Conservation (phyloP, 225 moss, liverwort and hornwort genomes). For the Rhytidiadelphus loreus region DNA sequence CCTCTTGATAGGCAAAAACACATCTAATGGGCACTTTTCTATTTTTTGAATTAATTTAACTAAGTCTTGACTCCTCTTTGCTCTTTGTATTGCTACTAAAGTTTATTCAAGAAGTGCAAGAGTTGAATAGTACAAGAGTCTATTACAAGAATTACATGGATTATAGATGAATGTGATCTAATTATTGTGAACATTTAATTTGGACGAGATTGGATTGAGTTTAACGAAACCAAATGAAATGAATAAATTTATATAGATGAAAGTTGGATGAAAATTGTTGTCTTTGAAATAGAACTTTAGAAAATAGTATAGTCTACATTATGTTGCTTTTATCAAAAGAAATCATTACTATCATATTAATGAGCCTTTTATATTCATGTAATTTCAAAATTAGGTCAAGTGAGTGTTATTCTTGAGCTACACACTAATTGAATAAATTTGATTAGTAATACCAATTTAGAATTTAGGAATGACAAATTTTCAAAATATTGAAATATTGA, state of each 20-base stretch:
- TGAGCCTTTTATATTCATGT: background rate
- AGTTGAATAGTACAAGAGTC: too few relatives aligned
- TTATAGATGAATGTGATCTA: background rate
- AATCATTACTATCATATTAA: too few relatives aligned
- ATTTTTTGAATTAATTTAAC: background rate
- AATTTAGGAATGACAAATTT: background rate
- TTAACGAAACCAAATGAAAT: background rate
- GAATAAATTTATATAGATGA: background rate
- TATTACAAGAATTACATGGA: background rate
- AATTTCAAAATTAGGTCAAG: background rate
- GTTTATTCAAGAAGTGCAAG: background rate
- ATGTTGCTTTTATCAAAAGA: too few relatives aligned
- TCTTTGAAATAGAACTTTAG: background rate
- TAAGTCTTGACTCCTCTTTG: fast-evolving
- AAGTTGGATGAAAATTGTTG: background rate
- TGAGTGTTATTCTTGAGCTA: background rate
- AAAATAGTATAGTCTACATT: too few relatives aligned
- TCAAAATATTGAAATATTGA: background rate
- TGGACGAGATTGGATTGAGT: background rate
- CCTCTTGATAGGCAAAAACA: too few relatives aligned
- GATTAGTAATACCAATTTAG: background rate
- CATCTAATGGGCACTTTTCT: too few relatives aligned
- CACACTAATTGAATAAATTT: background rate
- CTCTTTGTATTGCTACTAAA: background rate
- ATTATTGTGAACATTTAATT: background rate